Conservation (phyloP, 2,329 filamentous ascomycete genomes). For the Leptodontidium sp. region DNA sequence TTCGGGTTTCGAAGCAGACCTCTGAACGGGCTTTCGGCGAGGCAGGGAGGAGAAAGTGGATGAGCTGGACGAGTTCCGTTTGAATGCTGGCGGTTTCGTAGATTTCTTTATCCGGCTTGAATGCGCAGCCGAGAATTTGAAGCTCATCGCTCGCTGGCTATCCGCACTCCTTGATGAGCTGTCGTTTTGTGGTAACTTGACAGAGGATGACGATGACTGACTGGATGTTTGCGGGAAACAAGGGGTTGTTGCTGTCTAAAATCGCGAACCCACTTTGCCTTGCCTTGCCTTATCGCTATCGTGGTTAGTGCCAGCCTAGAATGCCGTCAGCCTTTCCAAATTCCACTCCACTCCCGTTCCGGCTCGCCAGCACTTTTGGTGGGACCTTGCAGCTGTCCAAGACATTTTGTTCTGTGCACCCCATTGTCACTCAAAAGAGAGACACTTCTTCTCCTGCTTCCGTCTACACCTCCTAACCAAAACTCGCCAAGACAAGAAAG, state of each 20-base stretch:
- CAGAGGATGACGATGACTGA: neutral
- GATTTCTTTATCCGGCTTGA: slow-evolving; percentile 46
- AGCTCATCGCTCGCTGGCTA: slow-evolving; percentile 40
- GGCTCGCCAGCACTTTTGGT: neutral
- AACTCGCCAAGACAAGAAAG: slow-evolving; percentile 16
- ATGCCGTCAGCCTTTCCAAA: neutral
- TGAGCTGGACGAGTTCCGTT: slow-evolving; percentile 35
- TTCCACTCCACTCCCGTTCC: neutral
- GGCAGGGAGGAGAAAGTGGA: slow-evolving; percentile 43
- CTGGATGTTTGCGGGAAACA: neutral
- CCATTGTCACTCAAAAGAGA: neutral
- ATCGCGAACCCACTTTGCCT: neutral
- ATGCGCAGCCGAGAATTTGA: slow-evolving; percentile 43
- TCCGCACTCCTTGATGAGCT: neutral
- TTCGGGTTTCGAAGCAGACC: slow-evolving; percentile 31
- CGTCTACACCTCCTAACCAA: neutral
- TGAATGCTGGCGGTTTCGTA: slow-evolving; percentile 41
- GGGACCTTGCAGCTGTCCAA: neutral
- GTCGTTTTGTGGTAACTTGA: neutral
- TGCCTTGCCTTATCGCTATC: neutral
- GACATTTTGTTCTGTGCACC: neutral
- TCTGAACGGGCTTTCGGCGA: slow-evolving; percentile 42
- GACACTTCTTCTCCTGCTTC: neutral
- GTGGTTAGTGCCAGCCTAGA: slow-evolving; percentile 3
- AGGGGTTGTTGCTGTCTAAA: neutral